Conservation (phyloP, 1,284 basidiomycete species). For the Lentinula novae-zelandiae region DNA sequence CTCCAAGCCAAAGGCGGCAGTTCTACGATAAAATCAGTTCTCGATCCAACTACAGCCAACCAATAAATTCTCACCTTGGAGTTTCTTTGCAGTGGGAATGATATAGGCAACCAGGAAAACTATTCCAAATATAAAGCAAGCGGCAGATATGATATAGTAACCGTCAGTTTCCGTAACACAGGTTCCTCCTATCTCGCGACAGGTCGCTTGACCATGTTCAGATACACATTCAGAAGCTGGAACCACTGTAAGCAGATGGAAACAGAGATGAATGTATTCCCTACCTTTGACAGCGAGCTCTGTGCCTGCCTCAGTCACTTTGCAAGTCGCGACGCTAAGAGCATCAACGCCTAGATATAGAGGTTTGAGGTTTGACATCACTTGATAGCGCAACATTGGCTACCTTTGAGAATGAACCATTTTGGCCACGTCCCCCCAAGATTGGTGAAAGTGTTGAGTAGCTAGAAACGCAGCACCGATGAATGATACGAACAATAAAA, state of each 20-base stretch:
- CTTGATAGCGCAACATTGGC: slow-evolving; percentile 1
- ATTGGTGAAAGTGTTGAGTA: slow-evolving; percentile 96
- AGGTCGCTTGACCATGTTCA: slow-evolving; percentile 82
- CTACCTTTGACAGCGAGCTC: slow-evolving; percentile 61
- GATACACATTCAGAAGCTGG: slow-evolving; percentile 83
- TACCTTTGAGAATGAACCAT: slow-evolving; percentile 87
- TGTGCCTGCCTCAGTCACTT: slow-evolving; percentile 52
- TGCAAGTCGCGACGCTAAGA: slow-evolving; percentile 81
- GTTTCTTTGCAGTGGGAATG: slow-evolving; percentile 76
- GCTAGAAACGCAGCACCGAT: slow-evolving; percentile 36
- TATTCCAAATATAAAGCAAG: slow-evolving; percentile 79
- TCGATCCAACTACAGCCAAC: slow-evolving; percentile 1
- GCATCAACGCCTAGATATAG: slow-evolving; percentile 68
- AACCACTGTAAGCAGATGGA: background rate
- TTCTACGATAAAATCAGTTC: slow-evolving; percentile 29
- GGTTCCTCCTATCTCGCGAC: slow-evolving; percentile 71
- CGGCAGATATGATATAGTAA: slow-evolving; percentile 82
- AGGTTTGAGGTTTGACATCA: slow-evolving; percentile 7
- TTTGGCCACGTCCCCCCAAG: slow-evolving; percentile 98
- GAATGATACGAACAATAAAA: background rate
- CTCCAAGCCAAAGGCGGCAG: slow-evolving; percentile 63
- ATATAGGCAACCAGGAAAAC: slow-evolving; percentile 75
- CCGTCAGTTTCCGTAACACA: slow-evolving; percentile 89
- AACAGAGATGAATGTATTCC: slow-evolving; percentile 7
- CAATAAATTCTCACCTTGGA: slow-evolving; percentile 65